Conservation (phyloP, 1,284 basidiomycete species). For the Agroathelia rolfsii region DNA sequence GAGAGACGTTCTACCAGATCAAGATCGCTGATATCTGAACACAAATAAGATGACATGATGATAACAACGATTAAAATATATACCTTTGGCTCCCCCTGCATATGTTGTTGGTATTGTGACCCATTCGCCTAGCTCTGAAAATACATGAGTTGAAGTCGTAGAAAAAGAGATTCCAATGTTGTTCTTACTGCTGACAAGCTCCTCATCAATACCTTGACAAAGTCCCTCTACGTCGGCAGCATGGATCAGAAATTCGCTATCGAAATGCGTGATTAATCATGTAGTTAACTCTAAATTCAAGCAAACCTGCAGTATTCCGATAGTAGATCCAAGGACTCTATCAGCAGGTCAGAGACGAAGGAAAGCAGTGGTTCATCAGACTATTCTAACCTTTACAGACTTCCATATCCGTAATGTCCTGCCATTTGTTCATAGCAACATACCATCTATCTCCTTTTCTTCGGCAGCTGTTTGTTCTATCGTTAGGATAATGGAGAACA, state of each 20-base stretch:
- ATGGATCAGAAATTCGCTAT: constrained; percentile 90
- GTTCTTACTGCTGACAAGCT: constrained; percentile 77
- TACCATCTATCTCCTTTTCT: constrained; percentile 74
- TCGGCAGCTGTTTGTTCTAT: constrained; percentile 59
- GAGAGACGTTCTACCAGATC: constrained; percentile 78
- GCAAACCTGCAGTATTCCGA: constrained; percentile 70
- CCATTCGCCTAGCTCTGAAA: constrained; percentile 84
- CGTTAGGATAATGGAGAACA: not conserved
- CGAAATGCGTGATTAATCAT: not conserved
- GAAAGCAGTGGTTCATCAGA: constrained; percentile 6
- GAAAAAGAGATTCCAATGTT: constrained; percentile 9
- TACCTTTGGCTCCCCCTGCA: constrained; percentile 91
- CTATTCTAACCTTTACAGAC: constrained; percentile 60
- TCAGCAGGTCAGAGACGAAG: constrained; percentile 2
- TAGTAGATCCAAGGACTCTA: constrained; percentile 65
- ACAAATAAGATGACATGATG: constrained; percentile 1
- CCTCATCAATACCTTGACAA: constrained; percentile 93
- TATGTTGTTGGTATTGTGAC: constrained; percentile 88
- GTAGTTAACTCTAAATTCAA: not conserved
- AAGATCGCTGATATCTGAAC: constrained; percentile 73
- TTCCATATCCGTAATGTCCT: constrained; percentile 90
- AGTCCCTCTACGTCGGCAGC: constrained; percentile 97
- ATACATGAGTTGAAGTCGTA: constrained; percentile 1
- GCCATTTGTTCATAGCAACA: constrained; percentile 99
- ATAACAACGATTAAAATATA: constrained; percentile 8